A percentile compares a stretch with the other conserved stretches of the same genome.
Conservation (phyloP, 2,329 filamentous ascomycete species). For the Sporothrix globosa region DNA sequence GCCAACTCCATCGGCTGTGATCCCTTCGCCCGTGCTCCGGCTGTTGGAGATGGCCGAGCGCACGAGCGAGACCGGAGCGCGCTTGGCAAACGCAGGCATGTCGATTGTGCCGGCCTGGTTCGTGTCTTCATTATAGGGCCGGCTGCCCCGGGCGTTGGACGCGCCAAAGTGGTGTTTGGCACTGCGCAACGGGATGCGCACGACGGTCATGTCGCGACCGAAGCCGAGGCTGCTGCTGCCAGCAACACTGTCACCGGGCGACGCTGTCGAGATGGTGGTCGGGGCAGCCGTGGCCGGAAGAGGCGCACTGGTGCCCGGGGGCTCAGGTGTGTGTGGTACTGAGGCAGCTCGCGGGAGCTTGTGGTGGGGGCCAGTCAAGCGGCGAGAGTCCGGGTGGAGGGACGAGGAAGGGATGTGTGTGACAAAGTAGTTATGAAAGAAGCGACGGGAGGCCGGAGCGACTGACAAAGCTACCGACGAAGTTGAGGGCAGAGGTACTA, state of each 20-base stretch:
- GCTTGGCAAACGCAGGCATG: slow-evolving; percentile 86
- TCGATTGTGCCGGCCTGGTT: slow-evolving; percentile 94
- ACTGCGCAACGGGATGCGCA: slow-evolving; percentile 88
- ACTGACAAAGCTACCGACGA: background rate
- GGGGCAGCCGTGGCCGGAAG: slow-evolving; percentile 50
- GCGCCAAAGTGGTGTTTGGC: slow-evolving; percentile 97
- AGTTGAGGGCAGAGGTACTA: background rate
- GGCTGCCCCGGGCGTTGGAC: slow-evolving; percentile 74
- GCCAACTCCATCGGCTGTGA: slow-evolving; percentile 68
- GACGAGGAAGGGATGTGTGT: slow-evolving; percentile 94
- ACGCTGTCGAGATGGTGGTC: slow-evolving; percentile 39
- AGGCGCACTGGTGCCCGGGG: slow-evolving; percentile 54
- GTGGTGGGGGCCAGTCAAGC: slow-evolving; percentile 69
- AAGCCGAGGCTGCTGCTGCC: slow-evolving; percentile 39
- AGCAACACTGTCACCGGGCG: slow-evolving; percentile 57
- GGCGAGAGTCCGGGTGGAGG: slow-evolving; percentile 80
- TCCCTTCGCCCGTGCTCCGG: slow-evolving; percentile 61
- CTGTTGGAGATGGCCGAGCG: slow-evolving; percentile 52
- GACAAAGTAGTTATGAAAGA: slow-evolving; percentile 95
- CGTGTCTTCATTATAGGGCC: slow-evolving; percentile 89
- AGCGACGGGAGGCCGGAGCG: slow-evolving; percentile 30
- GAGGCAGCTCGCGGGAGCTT: slow-evolving; percentile 85
- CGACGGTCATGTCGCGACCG: slow-evolving; percentile 81
- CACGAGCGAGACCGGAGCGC: slow-evolving; percentile 67
- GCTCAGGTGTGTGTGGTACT: slow-evolving; percentile 68